A percentile compares a stretch with the other conserved stretches of the same genome.
phyloP scores from a whole-genome alignment of 2,329 filamentous ascomycete genomes.

The Clarireedia paspali region DNA sequence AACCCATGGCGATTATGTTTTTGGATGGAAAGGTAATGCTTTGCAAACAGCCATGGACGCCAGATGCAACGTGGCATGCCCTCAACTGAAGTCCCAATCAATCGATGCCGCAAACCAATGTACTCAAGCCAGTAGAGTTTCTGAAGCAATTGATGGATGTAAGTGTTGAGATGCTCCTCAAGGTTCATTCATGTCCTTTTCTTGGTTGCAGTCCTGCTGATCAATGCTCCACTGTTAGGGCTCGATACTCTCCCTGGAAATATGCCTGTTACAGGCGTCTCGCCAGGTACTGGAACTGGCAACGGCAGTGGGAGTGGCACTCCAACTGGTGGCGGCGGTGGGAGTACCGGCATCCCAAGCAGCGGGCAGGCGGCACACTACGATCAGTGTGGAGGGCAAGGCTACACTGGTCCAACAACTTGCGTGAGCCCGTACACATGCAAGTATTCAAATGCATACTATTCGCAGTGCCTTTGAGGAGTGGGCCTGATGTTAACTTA shows the following conservation, averaged over 20 bases:
- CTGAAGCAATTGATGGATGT: constrained; percentile 43
- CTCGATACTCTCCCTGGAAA: too few relatives aligned
- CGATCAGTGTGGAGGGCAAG: constrained; percentile 9
- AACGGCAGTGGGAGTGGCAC: too few relatives aligned
- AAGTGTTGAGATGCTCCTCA: constrained; percentile 19
- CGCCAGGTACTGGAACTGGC: too few relatives aligned
- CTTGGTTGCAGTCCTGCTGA: too few relatives aligned
- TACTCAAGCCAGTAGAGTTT: constrained; percentile 38
- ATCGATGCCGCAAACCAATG: constrained; percentile 40
- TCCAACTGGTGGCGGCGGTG: too few relatives aligned
- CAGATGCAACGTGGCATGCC: constrained; percentile 37
- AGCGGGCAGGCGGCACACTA: neutral
- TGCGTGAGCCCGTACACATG: constrained; percentile 12
- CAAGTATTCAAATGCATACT: constrained; percentile 10
- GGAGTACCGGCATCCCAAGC: too few relatives aligned
- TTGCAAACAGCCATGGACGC: constrained; percentile 43
- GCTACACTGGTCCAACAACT: constrained; percentile 11
- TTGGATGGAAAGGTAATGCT: constrained; percentile 41
- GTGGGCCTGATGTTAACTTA: too few relatives aligned
- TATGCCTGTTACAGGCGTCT: too few relatives aligned
- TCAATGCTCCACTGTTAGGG: too few relatives aligned
- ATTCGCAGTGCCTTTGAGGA: constrained; percentile 12
- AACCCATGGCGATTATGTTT: constrained; percentile 44
- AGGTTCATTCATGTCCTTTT: too few relatives aligned
- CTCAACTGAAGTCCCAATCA: constrained; percentile 36